These are phyloP conservation scores for Gamarada debralockiae DNA, from an alignment of 495 filamentous ascomycete species.

Conservation along the genomic window DNA sequence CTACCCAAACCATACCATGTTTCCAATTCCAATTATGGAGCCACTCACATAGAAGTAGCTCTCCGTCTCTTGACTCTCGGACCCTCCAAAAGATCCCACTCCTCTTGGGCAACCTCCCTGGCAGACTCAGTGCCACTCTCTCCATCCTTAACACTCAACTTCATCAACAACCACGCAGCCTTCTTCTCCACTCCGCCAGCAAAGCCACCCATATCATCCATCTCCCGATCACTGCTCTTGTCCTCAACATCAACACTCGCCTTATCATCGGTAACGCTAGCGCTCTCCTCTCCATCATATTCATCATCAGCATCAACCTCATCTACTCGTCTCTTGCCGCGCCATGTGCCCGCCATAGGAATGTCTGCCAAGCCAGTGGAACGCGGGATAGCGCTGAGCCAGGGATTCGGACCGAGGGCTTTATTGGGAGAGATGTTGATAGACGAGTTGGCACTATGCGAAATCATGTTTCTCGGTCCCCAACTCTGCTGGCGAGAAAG, in stretches of 20 bases:
- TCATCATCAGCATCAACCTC: constrained; percentile 22
- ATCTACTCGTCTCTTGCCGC: constrained; percentile 15
- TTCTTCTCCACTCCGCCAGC: constrained; percentile 38
- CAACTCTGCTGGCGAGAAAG: constrained; percentile 12
- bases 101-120: constrained; percentile 5
- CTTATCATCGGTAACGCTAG: constrained; percentile 22
- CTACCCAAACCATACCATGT: background rate
- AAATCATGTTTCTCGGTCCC: constrained; percentile 26
- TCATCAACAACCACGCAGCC: constrained; percentile 54
- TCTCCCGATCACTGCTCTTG: constrained; percentile 7
- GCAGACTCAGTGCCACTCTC: constrained; percentile 13
- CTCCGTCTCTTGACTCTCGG: constrained; percentile 31
- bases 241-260: constrained; percentile 14
- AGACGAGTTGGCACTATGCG: constrained; percentile 13
- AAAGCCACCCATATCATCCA: constrained; percentile 2
- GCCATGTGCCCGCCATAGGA: constrained; percentile 7
- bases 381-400: constrained; percentile 40
- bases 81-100: constrained; percentile 8
- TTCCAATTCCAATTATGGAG: background rate
- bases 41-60: constrained; percentile 34
- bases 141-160: constrained; percentile 46
- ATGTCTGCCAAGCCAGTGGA: constrained; percentile 18
- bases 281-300: constrained; percentile 20
- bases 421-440: constrained; percentile 11
- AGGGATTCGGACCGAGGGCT: constrained; percentile 27